Evolutionary conservation across 192 early-diverging fungal genomes (phyloP), one percentile per base, ranked within the genome.

Genomic region (Podila epigama): DNA sequence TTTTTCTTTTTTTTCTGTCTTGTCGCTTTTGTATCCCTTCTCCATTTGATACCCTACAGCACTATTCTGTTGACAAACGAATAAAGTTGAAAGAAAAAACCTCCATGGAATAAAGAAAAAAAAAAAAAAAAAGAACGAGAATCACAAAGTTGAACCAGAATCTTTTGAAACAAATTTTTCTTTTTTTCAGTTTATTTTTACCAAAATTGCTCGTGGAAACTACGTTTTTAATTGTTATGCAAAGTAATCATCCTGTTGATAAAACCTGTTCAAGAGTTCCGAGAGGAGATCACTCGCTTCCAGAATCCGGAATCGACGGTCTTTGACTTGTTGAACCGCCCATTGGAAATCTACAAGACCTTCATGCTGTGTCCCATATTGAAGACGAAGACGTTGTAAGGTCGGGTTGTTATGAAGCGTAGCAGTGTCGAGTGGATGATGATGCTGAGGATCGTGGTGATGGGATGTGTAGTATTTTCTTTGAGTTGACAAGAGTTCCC

Each of bases 191-290:
- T n/a, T n/a, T n/a, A n/a, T n/a, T n/a, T n/a, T n/a, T n/a, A n/a
- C n/a, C n/a, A n/a, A n/a, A n/a, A n/a, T n/a, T n/a, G n/a, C n/a
- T n/a, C n/a, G n/a, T n/a, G n/a, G n/a, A n/a, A n/a, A n/a, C n/a
- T n/a, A n/a, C n/a, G n/a, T n/a, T n/a, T n/a, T n/a, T n/a, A n/a
- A n/a, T n/a, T n/a, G n/a, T 16, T 60, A 75, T 11, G 35, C 64
- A 63, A 75, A 67, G 31, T 66, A 75, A 33, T 62, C 64, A 20
- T 75, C 73, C 4, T 56, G 60, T 31, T 77, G 66, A 37, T 77
- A 77, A 29, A 77, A 77, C 39, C 73, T 37, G 20, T 77, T 55
- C 53, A 77, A 51, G 10, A 77, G 53, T 33, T 77, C 73, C 5
- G 53, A 36, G 51, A 77, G 37, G 3, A 77, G 34, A 18, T 77